Evolutionary conservation across 768 basidiomycete genomes (phyloP), one percentile per base, ranked within the genome.

Genomic region (Gymnopilus dilepis): DNA sequence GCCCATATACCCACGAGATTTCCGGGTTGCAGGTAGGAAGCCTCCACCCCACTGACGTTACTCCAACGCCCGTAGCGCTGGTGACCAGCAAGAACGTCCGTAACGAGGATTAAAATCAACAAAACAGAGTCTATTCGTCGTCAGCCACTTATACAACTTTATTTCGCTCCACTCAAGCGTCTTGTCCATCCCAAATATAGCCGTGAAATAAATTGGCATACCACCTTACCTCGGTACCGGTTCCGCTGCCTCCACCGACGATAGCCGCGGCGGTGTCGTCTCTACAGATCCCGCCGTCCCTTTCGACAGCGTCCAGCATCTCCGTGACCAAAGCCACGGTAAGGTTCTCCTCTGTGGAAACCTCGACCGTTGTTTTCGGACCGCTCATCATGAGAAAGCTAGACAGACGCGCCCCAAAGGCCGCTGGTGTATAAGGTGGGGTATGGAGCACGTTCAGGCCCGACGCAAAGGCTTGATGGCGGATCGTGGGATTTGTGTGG

Each of bases 391-490:
- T 70, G 19, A 97, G 73, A 40, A 83, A 73, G 1, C 83, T 74
- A 1, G 83, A 78, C 2, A 96, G 77, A 9, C 95, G 87, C 2
- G 84, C 77, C 0, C 87, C 76, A 69, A 99, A 95, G 0, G 89
- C 82, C 0, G 80, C 76, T 34, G 83, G 83, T 0, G 89, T 81
- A 76, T 89, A 97, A 0, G 80, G 80, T 3, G 95, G 92, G 1
- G 91, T 93, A 73, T 97, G 93, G 0, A 99, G 80, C 33, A 98
- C 93, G 9, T 80, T 82, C 1, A 97, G 80, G 0, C 91, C 91
- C 0, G 92, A 91, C 7, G 81, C 70, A 70, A 99, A 91, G 3
- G 81, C 83, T 42, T 93, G 86, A 37, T 80, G 78, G 37, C 79
- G 77, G 62, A 98, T 87, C 0, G 86, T 80, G 2, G 93, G 94